A percentile compares a stretch with the other conserved stretches of the same genome.
These are phyloP conservation scores for Cytospora mali DNA, from an alignment of 2,329 filamentous ascomycete species.

Conservation along the genomic window DNA sequence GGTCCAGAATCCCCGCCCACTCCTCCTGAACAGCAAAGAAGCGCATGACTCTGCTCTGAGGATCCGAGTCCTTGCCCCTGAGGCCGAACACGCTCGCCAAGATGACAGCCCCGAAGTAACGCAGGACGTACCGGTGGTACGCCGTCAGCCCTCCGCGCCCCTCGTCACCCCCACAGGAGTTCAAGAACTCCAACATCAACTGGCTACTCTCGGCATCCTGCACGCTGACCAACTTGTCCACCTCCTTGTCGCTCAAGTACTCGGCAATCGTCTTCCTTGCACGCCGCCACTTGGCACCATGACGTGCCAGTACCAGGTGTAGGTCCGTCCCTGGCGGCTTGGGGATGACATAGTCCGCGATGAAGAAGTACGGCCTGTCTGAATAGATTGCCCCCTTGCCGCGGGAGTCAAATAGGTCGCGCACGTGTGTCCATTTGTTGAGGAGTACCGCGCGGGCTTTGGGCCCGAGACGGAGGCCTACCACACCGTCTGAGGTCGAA, in stretches of 20 bases:
- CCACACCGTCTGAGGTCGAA: conserved; percentile 26
- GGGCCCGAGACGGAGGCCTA: conserved; percentile 31
- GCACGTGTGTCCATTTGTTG: conserved; percentile 30
- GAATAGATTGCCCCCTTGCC: conserved; percentile 31
- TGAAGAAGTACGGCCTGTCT: conserved; percentile 28
- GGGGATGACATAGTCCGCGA: conserved; percentile 28
- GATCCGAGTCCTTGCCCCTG: conserved; percentile 25
- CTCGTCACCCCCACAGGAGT: neutral
- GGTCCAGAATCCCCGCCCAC: conserved; percentile 26
- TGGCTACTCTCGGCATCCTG: conserved; percentile 32
- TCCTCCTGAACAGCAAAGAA: conserved; percentile 30
- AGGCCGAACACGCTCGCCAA: conserved; percentile 29
- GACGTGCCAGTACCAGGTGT: conserved; percentile 29
- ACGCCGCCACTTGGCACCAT: conserved; percentile 31
- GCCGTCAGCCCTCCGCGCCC: conserved; percentile 12
- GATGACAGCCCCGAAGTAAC: conserved; percentile 31
- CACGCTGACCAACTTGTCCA: conserved; percentile 26
- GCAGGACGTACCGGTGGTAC: conserved; percentile 26
- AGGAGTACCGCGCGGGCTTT: conserved; percentile 30
- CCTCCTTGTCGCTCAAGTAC: conserved; percentile 29
- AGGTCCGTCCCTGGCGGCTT: conserved; percentile 26
- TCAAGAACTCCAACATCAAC: conserved; percentile 32
- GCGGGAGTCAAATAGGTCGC: conserved; percentile 33
- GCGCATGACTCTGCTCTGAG: conserved; percentile 17
- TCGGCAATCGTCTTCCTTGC: conserved; percentile 30